phyloP scores from a whole-genome alignment of 2,329 filamentous ascomycete species.

The Alternaria alternata region DNA sequence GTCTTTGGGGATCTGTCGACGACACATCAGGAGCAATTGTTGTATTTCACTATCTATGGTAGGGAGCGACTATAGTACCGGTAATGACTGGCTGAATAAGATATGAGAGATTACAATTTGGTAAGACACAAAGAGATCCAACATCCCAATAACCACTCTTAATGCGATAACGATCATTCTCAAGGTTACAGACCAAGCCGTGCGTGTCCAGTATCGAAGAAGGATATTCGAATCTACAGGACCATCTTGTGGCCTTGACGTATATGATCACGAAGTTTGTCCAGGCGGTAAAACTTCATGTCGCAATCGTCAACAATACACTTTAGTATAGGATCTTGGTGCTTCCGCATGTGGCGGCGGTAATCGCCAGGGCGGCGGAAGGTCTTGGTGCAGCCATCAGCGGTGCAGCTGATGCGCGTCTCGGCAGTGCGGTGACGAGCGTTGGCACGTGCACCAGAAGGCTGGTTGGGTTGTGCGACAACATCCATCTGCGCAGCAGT shows the following conservation, averaged over 20 bases:
- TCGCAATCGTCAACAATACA: not conserved
- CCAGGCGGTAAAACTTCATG: constrained; percentile 13
- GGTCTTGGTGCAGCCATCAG: not conserved
- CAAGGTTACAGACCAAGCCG: not conserved
- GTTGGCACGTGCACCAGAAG: not conserved
- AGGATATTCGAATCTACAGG: too few species aligned
- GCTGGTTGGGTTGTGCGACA: not conserved
- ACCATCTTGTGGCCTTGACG: not conserved
- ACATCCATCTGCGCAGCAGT: not conserved
- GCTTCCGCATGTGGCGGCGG: not conserved
- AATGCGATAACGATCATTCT: not conserved
- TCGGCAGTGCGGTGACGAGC: not conserved
- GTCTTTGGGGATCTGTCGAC: too few species aligned
- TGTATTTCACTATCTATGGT: not conserved
- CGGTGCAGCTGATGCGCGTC: not conserved
- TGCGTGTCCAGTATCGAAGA: too few species aligned
- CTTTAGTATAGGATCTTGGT: not conserved
- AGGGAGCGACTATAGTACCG: not conserved
- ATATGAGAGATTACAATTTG: not conserved
- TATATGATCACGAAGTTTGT: constrained; percentile 9
- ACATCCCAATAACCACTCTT: not conserved
- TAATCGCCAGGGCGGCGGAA: constrained; percentile 4
- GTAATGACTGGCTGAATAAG: not conserved
- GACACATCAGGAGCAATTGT: not conserved
- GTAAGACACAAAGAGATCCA: not conserved